Base-by-base conservation (phyloP, 2,329 filamentous ascomycete genomes). In the Aaosphaeria pasadenensis region DNA sequence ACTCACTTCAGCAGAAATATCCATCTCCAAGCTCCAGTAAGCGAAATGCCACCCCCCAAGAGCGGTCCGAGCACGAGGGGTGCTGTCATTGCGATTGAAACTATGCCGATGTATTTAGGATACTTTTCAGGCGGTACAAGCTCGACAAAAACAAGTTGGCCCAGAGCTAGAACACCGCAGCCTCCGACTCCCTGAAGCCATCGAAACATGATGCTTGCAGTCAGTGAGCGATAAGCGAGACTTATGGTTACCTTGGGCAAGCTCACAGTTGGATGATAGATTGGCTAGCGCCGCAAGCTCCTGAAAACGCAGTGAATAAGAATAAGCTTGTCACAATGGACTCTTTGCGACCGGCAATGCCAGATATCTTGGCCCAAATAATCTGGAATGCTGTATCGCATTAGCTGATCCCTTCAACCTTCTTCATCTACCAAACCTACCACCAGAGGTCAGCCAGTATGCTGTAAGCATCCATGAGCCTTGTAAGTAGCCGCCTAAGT, bases 331-430 rank as follows among this genome's bases (percentile, higher is more conserved):
- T 46, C 24, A 65, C 42, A 7, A 63, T 52, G 3, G 50, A 48
- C 4, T 45, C 39, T 41, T 67, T 67, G 7, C 64, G 58, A 7
- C 61, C 61, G 13, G 63, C 33, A 17, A 67, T 64, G 49, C 67
- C 64, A 30, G 62, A 64, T 6, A 60, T 29, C 52, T 67, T 67
- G 4, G 61, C 62, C 57, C 58, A 67, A 46, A 67, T 59, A 28
- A 66, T 58, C 32, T 48, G 51, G 28, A 52, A 44, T 7, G 29
- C 42, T 45, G 7, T 7, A 43, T 7, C 17, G 41, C 24, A 40
- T 40, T 40, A 40, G 39, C 17, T 7, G 32, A 29, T 9, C 9
- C 32, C 40, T 17, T 6, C 6, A 13, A 35, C n/a, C n/a, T 7
- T 36, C 17, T 7, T 6, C 31, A 44, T 33, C 7, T 33, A 28